Evolutionary conservation across 371 early-diverging fungal species (phyloP), one percentile per base, ranked within the genome.

Genomic region (Mucor saturninus): DNA sequence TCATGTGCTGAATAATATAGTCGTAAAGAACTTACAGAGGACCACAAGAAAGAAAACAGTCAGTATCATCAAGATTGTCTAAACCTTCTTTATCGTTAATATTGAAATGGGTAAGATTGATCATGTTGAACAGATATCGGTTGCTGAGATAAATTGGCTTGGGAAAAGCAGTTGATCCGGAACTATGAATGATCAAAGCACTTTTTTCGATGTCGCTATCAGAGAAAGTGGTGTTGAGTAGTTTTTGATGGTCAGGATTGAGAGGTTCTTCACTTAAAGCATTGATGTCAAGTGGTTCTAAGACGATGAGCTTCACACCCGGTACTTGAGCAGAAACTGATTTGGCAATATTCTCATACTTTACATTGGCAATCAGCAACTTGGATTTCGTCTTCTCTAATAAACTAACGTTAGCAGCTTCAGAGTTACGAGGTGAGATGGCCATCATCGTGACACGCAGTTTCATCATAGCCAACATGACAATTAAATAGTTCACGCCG

Each of bases 341-440:
- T 11, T 64, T n/a, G 8, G 67, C 65, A 14, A 70, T 40, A 1
- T 31, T 13, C 4, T 42, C 42, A 52, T 72, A 75, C 31, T 73
- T 73, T 14, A 52, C 31, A 13, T 56, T 62, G 2, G 70, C 40
- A 11, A 72, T 26, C 0, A 73, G 13, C 5, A 57, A 10, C 14
- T 65, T 54, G 13, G 69, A 37, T 7, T 65, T 29, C 0, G 75
- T 71, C 21, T 73, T 72, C 9, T 64, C 54, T n/a, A 75, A 26
- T 1, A 79, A 42, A 29, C 68, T 52, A 10, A 60, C 61, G 2
- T 68, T 53, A 11, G 72, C 75, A 40, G 70, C 57, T 52, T 67
- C 67, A 5, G 75, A 73, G 32, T 79, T 79, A 21, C 74, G 69
- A 11, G 75, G 65, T 15, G 74, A 75, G 9, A 79, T 39, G 2